Evolutionary conservation across 306 rosid genomes (phyloP).

Genomic region (Cucurbita pepo): DNA sequence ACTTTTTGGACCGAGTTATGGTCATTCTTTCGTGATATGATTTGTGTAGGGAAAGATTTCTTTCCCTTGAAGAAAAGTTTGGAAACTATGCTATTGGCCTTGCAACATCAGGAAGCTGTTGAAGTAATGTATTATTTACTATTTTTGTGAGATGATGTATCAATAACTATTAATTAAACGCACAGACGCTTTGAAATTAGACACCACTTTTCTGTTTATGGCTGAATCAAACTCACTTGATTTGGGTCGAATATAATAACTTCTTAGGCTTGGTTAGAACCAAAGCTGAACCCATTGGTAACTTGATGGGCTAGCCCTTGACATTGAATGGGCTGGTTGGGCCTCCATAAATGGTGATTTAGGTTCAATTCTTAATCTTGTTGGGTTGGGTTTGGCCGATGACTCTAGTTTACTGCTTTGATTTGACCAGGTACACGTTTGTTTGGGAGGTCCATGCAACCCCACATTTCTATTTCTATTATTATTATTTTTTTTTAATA

Average conservation of each 20-base stretch:
- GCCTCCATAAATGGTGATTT: not conserved
- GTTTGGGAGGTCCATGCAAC: not conserved
- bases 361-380: no score
- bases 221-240: not conserved
- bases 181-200: not conserved
- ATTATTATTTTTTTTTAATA: not conserved
- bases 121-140: not conserved
- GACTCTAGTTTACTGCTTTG: not conserved
- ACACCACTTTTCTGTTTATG: not conserved
- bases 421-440: slow-evolving; percentile 1
- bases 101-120: not conserved
- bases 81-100: not conserved
- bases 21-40: not conserved
- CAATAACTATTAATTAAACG: not conserved
- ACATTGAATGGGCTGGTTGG: not conserved
- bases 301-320: not conserved
- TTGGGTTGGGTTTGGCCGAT: not conserved
- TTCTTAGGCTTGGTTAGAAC: no score
- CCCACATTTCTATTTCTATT: not conserved
- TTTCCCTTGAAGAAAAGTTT: not conserved
- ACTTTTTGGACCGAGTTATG: not conserved
- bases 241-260: not conserved
- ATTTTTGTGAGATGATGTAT: not conserved
- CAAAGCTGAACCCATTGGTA: no score
- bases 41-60: not conserved